phyloP scores from a whole-genome alignment of 225 moss, liverwort and hornwort genomes.

The Pleurozium schreberi region DNA sequence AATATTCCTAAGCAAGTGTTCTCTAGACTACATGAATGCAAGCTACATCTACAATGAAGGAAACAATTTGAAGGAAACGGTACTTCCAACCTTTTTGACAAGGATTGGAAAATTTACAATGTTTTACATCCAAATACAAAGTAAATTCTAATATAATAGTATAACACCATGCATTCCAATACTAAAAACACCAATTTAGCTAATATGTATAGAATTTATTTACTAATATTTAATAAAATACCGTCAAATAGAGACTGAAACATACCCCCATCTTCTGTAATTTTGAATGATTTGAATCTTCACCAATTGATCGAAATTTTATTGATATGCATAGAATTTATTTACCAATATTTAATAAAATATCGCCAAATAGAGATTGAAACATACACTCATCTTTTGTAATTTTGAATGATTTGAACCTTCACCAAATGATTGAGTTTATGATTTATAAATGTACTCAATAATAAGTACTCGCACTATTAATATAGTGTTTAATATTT shows the following conservation, averaged over 20 bases:
- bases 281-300: background rate
- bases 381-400: background rate
- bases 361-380: background rate
- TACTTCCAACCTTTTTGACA: background rate
- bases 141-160: background rate
- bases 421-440: background rate
- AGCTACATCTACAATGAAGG: background rate
- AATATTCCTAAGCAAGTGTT: background rate
- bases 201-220: background rate
- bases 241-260: background rate
- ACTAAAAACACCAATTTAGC: background rate
- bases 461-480: too few relatives aligned
- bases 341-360: too few relatives aligned
- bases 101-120: background rate
- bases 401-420: background rate
- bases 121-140: background rate
- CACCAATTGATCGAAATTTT: background rate
- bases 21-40: background rate
- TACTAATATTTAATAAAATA: background rate
- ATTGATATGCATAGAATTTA: too few relatives aligned
- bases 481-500: background rate
- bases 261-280: background rate
- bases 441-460: background rate
- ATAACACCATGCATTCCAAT: background rate
- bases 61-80: fast-evolving